These are phyloP conservation scores for Xylariaceae sp. DNA, from an alignment of 2,329 filamentous ascomycete genomes.

Conservation along the genomic window DNA sequence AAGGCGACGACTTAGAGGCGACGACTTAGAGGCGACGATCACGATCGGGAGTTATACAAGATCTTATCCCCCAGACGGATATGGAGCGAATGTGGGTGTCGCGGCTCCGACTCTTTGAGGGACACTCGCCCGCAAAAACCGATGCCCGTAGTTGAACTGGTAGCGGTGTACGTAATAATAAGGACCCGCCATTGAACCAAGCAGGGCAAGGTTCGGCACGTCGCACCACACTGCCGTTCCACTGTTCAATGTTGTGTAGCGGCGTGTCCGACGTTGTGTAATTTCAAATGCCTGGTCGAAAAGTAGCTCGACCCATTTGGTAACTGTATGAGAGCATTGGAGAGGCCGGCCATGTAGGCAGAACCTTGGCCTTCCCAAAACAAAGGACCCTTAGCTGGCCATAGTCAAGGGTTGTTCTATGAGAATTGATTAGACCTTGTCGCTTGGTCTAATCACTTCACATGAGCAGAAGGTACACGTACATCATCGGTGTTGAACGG, in stretches of 20 bases:
- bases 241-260: constrained; percentile 10
- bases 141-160: constrained; percentile 4
- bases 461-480: neutral
- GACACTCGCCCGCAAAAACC: constrained; percentile 19
- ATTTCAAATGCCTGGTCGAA: constrained; percentile 21
- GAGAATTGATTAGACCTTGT: too few species aligned
- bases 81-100: neutral
- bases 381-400: too few species aligned
- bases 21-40: neutral
- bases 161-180: constrained; percentile 26
- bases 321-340: too few species aligned
- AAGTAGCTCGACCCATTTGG: too few species aligned
- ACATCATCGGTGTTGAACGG: constrained; percentile 5
- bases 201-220: neutral
- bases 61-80: constrained; percentile 2
- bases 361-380: too few species aligned
- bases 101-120: constrained; percentile 25
- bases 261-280: constrained; percentile 18
- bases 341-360: too few species aligned
- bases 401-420: too few species aligned
- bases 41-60: too few species aligned
- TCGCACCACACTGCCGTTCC: neutral
- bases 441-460: too few species aligned
- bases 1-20: too few species aligned
- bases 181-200: constrained; percentile 6